Conservation (phyloP, 352 stramenopile genomes). For the Globisporangium takayamanum region DNA sequence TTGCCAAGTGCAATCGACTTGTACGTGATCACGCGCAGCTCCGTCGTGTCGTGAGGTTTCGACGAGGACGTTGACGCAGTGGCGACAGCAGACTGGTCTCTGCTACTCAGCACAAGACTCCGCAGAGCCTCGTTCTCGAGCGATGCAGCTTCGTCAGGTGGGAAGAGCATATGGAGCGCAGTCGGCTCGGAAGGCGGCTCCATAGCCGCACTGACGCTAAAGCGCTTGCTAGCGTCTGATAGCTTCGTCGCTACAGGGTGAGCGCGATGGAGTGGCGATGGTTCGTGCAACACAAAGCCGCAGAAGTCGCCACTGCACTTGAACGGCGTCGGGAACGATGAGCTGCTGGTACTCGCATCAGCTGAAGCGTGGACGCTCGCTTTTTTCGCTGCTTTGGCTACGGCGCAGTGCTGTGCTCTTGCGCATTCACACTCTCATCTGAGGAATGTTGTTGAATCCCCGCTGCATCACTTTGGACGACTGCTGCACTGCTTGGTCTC, state of each 20-base stretch:
- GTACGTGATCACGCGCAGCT: constrained; percentile 63
- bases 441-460: too few relatives aligned
- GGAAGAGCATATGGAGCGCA: constrained; percentile 48
- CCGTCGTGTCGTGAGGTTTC: constrained; percentile 8
- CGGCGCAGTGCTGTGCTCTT: background rate
- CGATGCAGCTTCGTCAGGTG: constrained; percentile 29
- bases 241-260: background rate
- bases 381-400: background rate
- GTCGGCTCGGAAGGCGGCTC: constrained; percentile 11
- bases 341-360: background rate
- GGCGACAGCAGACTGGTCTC: background rate
- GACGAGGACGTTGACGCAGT: background rate
- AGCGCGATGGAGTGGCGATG: constrained; percentile 4
- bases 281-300: constrained; percentile 38
- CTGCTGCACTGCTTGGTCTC: background rate
- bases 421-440: too few relatives aligned
- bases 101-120: constrained; percentile 19
- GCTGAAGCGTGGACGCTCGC: background rate
- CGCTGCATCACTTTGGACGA: too few relatives aligned
- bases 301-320: constrained; percentile 78
- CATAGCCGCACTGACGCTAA: background rate
- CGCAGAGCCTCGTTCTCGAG: constrained; percentile 33
- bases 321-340: constrained; percentile 59
- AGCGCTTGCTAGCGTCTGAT: background rate
- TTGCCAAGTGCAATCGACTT: constrained; percentile 73